phyloP scores from a whole-genome alignment of 148 eudicot species.

The Amaranthus palmeri region DNA sequence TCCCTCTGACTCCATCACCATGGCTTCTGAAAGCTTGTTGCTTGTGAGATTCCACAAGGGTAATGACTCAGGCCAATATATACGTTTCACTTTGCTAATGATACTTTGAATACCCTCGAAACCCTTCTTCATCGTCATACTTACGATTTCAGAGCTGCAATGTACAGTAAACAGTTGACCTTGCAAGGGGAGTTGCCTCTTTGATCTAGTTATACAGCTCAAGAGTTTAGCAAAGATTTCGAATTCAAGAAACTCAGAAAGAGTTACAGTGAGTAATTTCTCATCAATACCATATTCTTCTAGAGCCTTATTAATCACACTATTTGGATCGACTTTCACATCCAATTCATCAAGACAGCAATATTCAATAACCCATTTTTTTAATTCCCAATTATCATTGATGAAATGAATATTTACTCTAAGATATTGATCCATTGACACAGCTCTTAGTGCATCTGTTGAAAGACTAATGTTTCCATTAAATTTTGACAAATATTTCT shows the following conservation, averaged over 20 bases:
- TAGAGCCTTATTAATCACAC: no score
- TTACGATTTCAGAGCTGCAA: slow-evolving; percentile 16
- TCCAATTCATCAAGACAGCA: background rate
- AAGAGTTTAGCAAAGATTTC: no score
- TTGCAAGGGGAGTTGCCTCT: slow-evolving; percentile 9
- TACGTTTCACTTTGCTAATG: slow-evolving; percentile 13
- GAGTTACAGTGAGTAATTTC: slow-evolving; percentile 11
- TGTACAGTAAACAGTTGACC: slow-evolving; percentile 27
- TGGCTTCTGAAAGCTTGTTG: slow-evolving; percentile 11
- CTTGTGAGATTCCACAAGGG: slow-evolving; percentile 28
- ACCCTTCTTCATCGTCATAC: slow-evolving; percentile 14
- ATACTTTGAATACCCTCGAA: slow-evolving; percentile 7
- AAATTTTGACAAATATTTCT: slow-evolving; percentile 5
- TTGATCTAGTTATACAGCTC: no score
- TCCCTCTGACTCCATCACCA: slow-evolving; percentile 12
- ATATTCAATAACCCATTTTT: slow-evolving; percentile 17
- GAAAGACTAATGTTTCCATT: slow-evolving; percentile 20
- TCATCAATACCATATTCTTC: slow-evolving; percentile 15
- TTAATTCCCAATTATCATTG: slow-evolving; percentile 22
- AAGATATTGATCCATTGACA: background rate
- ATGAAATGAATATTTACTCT: slow-evolving; percentile 22
- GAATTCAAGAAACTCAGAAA: background rate
- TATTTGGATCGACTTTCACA: no score
- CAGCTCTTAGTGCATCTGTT: background rate
- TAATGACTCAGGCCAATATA: slow-evolving; percentile 8